Evolutionary conservation across 441 rosid species (phyloP).

Genomic region (Erysimum cheiri): DNA sequence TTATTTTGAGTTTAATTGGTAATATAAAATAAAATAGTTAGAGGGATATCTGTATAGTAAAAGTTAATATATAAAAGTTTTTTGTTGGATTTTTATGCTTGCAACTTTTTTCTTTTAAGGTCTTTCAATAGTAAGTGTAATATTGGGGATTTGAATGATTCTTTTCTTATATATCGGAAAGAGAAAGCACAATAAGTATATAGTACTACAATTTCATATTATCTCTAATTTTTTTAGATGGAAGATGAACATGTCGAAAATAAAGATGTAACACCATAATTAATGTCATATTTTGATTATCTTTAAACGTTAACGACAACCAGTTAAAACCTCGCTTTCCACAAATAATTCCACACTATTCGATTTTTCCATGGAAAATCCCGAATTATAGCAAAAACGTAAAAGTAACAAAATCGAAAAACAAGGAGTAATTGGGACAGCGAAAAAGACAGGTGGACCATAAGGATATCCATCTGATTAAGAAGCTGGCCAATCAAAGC

Average conservation of each 20-base stretch:
- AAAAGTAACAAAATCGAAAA: slow-evolving; percentile 7
- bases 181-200: too few relatives aligned
- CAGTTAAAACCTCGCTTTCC: slow-evolving; percentile 35
- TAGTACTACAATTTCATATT: not conserved
- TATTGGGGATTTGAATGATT: not conserved
- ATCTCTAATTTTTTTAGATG: not conserved
- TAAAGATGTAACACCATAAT: slow-evolving; percentile 15
- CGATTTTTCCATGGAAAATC: slow-evolving; percentile 29
- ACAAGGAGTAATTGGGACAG: slow-evolving; percentile 19
- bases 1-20: not conserved
- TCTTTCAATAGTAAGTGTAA: not conserved
- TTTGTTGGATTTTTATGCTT: not conserved
- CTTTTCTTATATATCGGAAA: not conserved
- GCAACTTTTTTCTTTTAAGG: not conserved
- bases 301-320: not conserved
- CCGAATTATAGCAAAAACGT: not conserved
- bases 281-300: slow-evolving; percentile 8
- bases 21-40: not conserved
- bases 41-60: not conserved
- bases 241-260: slow-evolving; percentile 3
- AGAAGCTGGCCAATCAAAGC: slow-evolving; percentile 58
- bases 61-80: not conserved
- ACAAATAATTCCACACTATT: slow-evolving; percentile 3
- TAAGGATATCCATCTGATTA: slow-evolving; percentile 64
- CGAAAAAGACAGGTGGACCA: slow-evolving; percentile 47